phyloP scores from a whole-genome alignment of 306 rosid genomes.

The barrel medic (Medicago truncatula) region DNA sequence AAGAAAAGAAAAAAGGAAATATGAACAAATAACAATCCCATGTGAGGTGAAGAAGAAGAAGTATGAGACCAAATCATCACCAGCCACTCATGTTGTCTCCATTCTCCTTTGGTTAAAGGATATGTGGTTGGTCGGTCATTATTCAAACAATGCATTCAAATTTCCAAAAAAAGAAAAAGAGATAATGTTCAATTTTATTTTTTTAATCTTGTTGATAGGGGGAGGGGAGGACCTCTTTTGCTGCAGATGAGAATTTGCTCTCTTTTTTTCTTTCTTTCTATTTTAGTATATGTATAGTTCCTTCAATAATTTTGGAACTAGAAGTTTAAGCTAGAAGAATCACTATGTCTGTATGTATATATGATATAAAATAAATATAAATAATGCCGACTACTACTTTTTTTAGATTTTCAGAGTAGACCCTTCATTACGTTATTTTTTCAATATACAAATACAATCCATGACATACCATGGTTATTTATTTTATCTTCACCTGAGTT shows the following conservation, averaged over 20 bases:
- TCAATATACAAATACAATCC: not conserved
- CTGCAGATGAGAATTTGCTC: conserved; percentile 40
- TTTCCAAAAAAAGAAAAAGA: not conserved
- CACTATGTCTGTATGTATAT: conserved; percentile 3
- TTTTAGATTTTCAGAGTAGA: not conserved
- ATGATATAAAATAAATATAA: not conserved
- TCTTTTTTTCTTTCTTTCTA: conserved; percentile 19
- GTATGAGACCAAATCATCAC: conserved; percentile 52
- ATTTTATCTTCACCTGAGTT: too few relatives aligned
- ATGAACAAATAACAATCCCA: conserved; percentile 44
- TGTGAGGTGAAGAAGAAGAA: conserved; percentile 48
- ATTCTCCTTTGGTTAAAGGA: conserved; percentile 47
- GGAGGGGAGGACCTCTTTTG: conserved; percentile 36
- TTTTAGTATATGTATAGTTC: conserved; percentile 23
- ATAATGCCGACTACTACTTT: not conserved
- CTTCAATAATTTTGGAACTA: conserved; percentile 18
- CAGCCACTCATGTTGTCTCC: conserved; percentile 63
- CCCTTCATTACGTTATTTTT: not conserved
- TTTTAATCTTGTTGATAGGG: conserved; percentile 28
- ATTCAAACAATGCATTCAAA: conserved; percentile 35
- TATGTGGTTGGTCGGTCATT: conserved; percentile 41
- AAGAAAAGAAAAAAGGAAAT: conserved; percentile 28
- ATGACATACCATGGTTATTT: too few relatives aligned
- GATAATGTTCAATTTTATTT: conserved; percentile 43
- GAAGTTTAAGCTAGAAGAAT: not conserved